Percentiles rank a stretch among this genome's conserved stretches.
phyloP scores from a whole-genome alignment of 495 filamentous ascomycete species.

The Podospora conica region DNA sequence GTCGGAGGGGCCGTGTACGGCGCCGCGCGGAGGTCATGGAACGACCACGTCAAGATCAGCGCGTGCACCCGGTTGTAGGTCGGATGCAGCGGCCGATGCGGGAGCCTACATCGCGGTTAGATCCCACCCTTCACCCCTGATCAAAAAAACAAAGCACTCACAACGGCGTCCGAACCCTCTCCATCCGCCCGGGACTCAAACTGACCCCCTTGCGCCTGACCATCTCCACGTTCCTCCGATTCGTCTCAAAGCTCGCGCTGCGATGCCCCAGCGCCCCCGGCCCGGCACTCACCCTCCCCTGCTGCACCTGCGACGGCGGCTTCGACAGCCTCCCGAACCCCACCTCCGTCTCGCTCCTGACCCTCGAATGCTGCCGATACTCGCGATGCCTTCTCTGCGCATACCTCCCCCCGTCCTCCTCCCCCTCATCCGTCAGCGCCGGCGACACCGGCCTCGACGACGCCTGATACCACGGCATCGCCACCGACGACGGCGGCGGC shows the following conservation, averaged over 20 bases:
- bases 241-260: conserved; percentile 14
- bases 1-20: conserved; percentile 23
- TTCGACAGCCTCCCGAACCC: not conserved
- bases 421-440: not conserved
- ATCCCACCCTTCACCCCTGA: not conserved
- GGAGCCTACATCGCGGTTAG: conserved; percentile 9
- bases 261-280: conserved; percentile 5
- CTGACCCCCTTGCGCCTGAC: not conserved
- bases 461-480: not conserved
- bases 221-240: not conserved
- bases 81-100: conserved; percentile 3
- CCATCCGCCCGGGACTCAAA: conserved; percentile 3
- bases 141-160: conserved; percentile 1
- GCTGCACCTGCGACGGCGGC: not conserved
- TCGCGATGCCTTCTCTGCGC: not conserved
- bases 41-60: conserved; percentile 30
- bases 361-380: not conserved
- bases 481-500: too few relatives aligned
- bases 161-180: conserved; percentile 5
- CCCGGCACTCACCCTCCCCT: conserved; percentile 5
- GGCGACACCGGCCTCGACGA: not conserved
- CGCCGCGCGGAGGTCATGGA: conserved; percentile 26
- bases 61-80: conserved; percentile 26
- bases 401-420: not conserved
- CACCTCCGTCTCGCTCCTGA: not conserved